A percentile compares a stretch with the other conserved stretches of the same genome.
Evolutionary conservation across 805 yeast genomes (phyloP).

Genomic region (Metschnikowia lochheadii): DNA sequence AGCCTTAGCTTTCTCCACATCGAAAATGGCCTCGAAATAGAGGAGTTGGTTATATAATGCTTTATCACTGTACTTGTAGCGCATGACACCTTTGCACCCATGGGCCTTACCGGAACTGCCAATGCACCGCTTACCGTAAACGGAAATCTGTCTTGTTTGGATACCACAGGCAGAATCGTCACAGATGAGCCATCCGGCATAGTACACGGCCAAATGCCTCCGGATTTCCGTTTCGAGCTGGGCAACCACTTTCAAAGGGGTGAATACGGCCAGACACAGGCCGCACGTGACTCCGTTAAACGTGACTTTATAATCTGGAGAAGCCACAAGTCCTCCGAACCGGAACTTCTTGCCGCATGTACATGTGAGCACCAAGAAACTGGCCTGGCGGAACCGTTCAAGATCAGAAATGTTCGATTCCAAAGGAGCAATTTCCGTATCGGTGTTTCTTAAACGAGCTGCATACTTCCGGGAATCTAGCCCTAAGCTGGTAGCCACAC

Average conservation of each 20-base stretch:
- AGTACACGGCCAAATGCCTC: slow-evolving; percentile 66
- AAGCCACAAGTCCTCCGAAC: slow-evolving; percentile 72
- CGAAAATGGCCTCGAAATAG: slow-evolving; percentile 75
- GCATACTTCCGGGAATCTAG: slow-evolving; percentile 66
- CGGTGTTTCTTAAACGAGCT: slow-evolving; percentile 39
- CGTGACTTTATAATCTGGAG: slow-evolving; percentile 56
- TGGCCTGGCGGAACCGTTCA: slow-evolving; percentile 72
- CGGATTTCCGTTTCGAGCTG: slow-evolving; percentile 77
- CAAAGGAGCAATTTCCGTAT: slow-evolving; percentile 59
- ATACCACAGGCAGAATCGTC: slow-evolving; percentile 81
- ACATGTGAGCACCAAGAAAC: slow-evolving; percentile 56
- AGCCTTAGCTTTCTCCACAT: slow-evolving; percentile 70
- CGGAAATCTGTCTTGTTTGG: slow-evolving; percentile 79
- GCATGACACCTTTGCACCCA: slow-evolving; percentile 78
- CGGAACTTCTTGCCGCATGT: slow-evolving; percentile 56
- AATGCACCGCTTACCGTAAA: slow-evolving; percentile 83
- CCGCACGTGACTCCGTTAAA: slow-evolving; percentile 70
- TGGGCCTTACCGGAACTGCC: slow-evolving; percentile 57
- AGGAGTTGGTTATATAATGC: slow-evolving; percentile 81
- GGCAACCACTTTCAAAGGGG: slow-evolving; percentile 53
- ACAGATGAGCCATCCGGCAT: slow-evolving; percentile 82
- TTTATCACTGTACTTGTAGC: slow-evolving; percentile 70
- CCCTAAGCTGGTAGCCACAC: slow-evolving; percentile 75
- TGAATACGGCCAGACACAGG: slow-evolving; percentile 51
- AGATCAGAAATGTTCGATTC: slow-evolving; percentile 78